Conservation (phyloP, 2,329 filamentous ascomycete species). For the Fusarium nisikadoi region DNA sequence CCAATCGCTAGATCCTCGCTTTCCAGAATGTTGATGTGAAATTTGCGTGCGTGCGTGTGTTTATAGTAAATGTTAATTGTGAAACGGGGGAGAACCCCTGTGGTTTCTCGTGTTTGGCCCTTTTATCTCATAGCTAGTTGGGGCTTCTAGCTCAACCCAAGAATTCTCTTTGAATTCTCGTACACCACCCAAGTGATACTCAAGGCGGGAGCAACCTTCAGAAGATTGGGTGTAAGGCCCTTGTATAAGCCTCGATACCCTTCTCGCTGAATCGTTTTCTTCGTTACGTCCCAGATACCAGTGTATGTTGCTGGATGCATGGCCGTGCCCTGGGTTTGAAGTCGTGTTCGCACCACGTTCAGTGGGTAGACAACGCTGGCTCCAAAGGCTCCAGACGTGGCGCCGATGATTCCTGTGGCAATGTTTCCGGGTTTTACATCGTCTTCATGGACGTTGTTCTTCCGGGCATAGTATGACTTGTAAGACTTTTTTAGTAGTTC, state of each 20-base stretch:
- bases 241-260: conserved; percentile 91
- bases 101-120: conserved; percentile 8
- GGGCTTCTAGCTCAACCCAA: conserved; percentile 60
- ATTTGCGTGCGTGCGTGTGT: conserved; percentile 13
- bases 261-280: conserved; percentile 84
- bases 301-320: conserved; percentile 91
- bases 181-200: conserved; percentile 96
- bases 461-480: conserved; percentile 74
- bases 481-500: conserved; percentile 87
- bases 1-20: conserved; percentile 43
- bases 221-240: conserved; percentile 90
- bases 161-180: conserved; percentile 83
- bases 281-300: conserved; percentile 88
- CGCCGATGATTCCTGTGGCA: conserved; percentile 87
- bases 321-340: conserved; percentile 95
- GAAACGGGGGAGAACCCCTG: not conserved
- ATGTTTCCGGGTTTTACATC: conserved; percentile 85
- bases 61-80: conserved; percentile 28
- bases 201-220: conserved; percentile 95
- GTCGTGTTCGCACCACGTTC: conserved; percentile 88
- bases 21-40: conserved; percentile 42
- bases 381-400: conserved; percentile 89
- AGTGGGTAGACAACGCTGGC: conserved; percentile 95
- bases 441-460: conserved; percentile 79
- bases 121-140: not conserved